Percentiles rank a stretch among this genome's conserved stretches.
These are phyloP conservation scores for Blastobotrys chiropterorum DNA, from an alignment of 805 yeast genomes.

Conservation along the genomic window DNA sequence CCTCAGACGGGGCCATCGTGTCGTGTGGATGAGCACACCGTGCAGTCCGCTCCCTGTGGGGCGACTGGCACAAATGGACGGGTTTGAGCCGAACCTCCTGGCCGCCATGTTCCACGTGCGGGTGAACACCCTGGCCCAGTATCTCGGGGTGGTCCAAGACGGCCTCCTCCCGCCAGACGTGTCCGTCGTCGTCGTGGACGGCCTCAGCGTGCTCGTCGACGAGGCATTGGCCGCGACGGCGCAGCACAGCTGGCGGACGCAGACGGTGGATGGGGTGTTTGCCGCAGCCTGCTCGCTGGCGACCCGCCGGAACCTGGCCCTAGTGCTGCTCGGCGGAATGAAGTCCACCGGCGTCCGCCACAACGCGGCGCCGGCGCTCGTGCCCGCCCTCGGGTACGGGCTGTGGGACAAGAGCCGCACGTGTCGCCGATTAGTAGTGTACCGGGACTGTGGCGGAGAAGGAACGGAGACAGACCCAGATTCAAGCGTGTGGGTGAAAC, in stretches of 20 bases:
- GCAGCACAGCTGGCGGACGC: slow-evolving; percentile 1
- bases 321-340: slow-evolving; percentile 2
- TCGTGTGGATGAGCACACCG: slow-evolving; percentile 21
- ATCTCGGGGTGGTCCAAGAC: slow-evolving; percentile 7
- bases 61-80: slow-evolving; percentile 13
- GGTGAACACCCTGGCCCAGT: slow-evolving; percentile 13
- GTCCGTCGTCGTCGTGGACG: slow-evolving; percentile 10
- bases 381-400: neutral
- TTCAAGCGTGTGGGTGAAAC: too few species aligned
- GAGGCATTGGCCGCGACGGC: neutral
- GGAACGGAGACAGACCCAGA: too few species aligned
- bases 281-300: neutral
- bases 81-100: slow-evolving; percentile 9
- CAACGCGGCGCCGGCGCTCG: neutral
- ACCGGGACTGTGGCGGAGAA: too few species aligned
- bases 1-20: slow-evolving; percentile 18
- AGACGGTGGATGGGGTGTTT: neutral
- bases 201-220: neutral
- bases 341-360: neutral
- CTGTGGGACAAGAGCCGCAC: neutral
- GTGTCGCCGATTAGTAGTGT: neutral
- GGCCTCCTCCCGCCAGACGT: slow-evolving; percentile 1
- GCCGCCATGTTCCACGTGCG: slow-evolving; percentile 6
- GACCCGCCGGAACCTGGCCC: neutral
- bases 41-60: slow-evolving; percentile 18